Conservation (phyloP, 352 stramenopile species). For the Phytophthora idaei region DNA sequence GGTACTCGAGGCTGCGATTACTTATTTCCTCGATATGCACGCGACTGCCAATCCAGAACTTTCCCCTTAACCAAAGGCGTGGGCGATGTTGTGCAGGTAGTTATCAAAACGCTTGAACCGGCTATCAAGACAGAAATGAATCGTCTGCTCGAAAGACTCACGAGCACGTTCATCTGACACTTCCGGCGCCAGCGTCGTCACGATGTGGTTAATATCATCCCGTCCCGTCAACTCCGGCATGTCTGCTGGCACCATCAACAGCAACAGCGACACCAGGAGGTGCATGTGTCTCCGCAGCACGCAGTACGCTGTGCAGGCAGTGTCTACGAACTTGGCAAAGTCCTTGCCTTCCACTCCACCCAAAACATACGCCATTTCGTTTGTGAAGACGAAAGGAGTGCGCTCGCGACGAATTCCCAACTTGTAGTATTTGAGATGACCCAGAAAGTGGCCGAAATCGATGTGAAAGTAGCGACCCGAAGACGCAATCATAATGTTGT, state of each 20-base stretch:
- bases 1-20: conserved; percentile 29
- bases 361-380: conserved; percentile 88
- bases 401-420: conserved; percentile 84
- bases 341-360: conserved; percentile 77
- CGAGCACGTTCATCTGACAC: conserved; percentile 69
- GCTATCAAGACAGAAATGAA: conserved; percentile 83
- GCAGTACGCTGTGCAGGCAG: conserved; percentile 74
- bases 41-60: conserved; percentile 16
- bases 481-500: conserved; percentile 95
- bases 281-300: conserved; percentile 88
- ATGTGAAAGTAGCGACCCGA: conserved; percentile 90
- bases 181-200: conserved; percentile 74
- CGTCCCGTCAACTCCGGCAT: conserved; percentile 84
- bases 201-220: conserved; percentile 88
- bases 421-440: conserved; percentile 89
- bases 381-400: conserved; percentile 90
- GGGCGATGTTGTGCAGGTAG: conserved; percentile 72
- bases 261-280: conserved; percentile 79
- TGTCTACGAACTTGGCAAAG: conserved; percentile 77
- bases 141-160: conserved; percentile 76
- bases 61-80: conserved; percentile 8
- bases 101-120: conserved; percentile 91
- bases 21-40: conserved; percentile 34
- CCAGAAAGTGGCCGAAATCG: conserved; percentile 89
- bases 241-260: conserved; percentile 88